Conservation (phyloP, 208 protist species). For the Tritrichomonas foetus region DNA sequence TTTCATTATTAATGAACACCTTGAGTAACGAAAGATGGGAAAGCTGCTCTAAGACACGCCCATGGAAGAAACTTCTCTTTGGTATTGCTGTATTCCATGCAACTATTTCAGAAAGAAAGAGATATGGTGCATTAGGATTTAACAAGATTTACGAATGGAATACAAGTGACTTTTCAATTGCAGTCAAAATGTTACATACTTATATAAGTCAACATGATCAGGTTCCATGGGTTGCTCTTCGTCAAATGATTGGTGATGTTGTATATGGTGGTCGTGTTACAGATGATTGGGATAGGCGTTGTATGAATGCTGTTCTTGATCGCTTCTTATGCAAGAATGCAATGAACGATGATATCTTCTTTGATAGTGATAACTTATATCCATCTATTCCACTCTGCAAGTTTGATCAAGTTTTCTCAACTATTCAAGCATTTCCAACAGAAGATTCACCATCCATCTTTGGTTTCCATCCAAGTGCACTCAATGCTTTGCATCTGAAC, state of each 20-base stretch:
- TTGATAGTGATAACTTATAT: slow-evolving; percentile 54
- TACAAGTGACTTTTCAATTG: slow-evolving; percentile 85
- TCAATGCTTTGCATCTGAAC: slow-evolving; percentile 83
- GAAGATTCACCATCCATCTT: slow-evolving; percentile 85
- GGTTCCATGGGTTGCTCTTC: slow-evolving; percentile 89
- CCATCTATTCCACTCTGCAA: not conserved
- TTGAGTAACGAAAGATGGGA: slow-evolving; percentile 70
- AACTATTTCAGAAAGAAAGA: slow-evolving; percentile 64
- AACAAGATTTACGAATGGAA: slow-evolving; percentile 94
- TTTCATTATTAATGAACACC: slow-evolving; percentile 71
- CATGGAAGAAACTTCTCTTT: slow-evolving; percentile 83
- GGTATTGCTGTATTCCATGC: slow-evolving; percentile 92
- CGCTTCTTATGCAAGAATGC: slow-evolving; percentile 71
- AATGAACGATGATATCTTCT: slow-evolving; percentile 71
- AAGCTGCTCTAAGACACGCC: slow-evolving; percentile 47
- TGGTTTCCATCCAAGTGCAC: slow-evolving; percentile 90
- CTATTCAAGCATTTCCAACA: slow-evolving; percentile 56
- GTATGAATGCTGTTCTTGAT: slow-evolving; percentile 75
- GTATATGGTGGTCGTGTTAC: slow-evolving; percentile 96
- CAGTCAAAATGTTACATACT: slow-evolving; percentile 78
- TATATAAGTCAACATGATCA: slow-evolving; percentile 83
- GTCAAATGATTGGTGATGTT: slow-evolving; percentile 93
- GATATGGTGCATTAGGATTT: slow-evolving; percentile 90
- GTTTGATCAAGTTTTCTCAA: not conserved
- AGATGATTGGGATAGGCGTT: slow-evolving; percentile 85